Conservation (phyloP, 768 basidiomycete species). For the Collybia mongolica region DNA sequence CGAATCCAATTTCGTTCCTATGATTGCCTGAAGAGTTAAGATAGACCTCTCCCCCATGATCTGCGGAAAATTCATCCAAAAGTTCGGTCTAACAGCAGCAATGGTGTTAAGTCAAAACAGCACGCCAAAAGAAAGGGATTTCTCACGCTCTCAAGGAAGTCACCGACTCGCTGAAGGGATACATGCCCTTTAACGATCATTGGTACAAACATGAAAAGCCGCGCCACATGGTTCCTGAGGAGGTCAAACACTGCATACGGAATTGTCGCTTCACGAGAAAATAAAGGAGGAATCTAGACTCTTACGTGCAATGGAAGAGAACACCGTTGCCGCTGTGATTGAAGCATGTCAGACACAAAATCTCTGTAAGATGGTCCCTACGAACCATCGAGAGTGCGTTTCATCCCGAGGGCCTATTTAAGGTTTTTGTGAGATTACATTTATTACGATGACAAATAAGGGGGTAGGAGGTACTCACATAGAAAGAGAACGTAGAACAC, state of each 20-base stretch:
- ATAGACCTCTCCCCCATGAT: constrained; percentile 9
- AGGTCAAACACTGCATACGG: constrained; percentile 51
- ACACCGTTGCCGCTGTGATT: constrained; percentile 11
- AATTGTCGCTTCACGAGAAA: background rate
- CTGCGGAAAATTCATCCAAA: constrained; percentile 36
- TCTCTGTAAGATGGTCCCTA: background rate
- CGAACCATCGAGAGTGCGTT: constrained; percentile 9
- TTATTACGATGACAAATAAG: too few species aligned
- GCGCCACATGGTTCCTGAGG: constrained; percentile 46
- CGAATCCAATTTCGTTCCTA: constrained; percentile 44
- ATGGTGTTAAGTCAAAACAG: too few species aligned
- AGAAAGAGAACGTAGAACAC: constrained; percentile 57
- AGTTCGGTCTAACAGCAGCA: constrained; percentile 38
- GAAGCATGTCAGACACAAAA: background rate
- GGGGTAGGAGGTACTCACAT: constrained; percentile 24
- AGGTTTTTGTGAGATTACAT: background rate
- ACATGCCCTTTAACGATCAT: constrained; percentile 45
- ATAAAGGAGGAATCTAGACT: background rate
- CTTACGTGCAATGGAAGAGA: constrained; percentile 13
- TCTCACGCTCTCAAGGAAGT: constrained; percentile 35
- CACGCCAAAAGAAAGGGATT: too few species aligned
- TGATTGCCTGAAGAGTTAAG: constrained; percentile 5
- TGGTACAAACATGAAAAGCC: constrained; percentile 25
- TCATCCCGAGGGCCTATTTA: constrained; percentile 10
- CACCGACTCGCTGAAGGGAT: constrained; percentile 52